phyloP scores from a whole-genome alignment of 805 yeast genomes.

The Blastobotrys parvus region DNA sequence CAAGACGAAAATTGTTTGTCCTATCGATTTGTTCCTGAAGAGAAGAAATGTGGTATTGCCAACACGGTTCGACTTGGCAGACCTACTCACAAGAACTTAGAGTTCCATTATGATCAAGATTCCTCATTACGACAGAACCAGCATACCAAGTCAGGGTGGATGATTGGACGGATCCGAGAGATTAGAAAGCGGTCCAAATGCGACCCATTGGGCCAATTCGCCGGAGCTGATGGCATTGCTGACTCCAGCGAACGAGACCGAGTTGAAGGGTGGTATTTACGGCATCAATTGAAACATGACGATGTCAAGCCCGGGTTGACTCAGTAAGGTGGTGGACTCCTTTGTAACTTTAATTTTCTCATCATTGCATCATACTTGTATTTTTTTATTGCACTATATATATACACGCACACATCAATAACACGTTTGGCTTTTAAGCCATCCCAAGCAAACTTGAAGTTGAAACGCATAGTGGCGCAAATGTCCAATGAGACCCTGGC shows the following conservation, averaged over 20 bases:
- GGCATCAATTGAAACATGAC: neutral
- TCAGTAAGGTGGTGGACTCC: neutral
- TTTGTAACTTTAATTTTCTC: neutral
- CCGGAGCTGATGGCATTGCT: too few relatives aligned
- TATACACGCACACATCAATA: neutral
- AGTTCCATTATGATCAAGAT: neutral
- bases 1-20: neutral
- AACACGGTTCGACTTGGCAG: conserved; percentile 15
- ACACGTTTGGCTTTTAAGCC: neutral
- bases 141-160: conserved; percentile 21
- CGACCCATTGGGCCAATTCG: too few relatives aligned
- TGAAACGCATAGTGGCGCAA: too few relatives aligned
- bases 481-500: too few relatives aligned
- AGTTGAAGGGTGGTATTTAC: neutral
- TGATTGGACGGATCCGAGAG: conserved; percentile 23
- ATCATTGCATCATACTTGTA: neutral
- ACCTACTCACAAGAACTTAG: conserved; percentile 15
- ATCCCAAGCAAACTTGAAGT: neutral
- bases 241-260: neutral
- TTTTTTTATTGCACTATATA: neutral
- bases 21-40: conserved; percentile 2
- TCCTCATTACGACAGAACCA: neutral
- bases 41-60: conserved; percentile 6
- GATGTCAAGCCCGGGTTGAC: neutral
- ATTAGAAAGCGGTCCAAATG: neutral